Base-by-base conservation (phyloP, 495 filamentous ascomycete species). In the Xylaria grammica region DNA sequence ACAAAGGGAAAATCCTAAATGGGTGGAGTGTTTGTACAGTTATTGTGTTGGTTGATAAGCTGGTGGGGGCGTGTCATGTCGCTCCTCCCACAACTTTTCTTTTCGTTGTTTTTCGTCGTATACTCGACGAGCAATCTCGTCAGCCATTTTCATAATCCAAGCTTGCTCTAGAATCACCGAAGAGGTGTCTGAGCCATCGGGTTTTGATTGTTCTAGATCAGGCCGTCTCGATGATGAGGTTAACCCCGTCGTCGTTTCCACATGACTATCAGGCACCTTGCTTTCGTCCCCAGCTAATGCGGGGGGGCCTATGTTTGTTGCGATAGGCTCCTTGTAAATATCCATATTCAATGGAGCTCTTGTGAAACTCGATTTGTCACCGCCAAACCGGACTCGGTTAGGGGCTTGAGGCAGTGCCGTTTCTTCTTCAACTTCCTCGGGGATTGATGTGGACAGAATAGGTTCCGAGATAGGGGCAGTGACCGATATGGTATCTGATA, bases 71-170 rank as follows among this genome's bases (percentile, higher is more conserved):
- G 75, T 72, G n/a, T 87, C 84, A 42, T 87, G 82, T 38, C 71
- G 74, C 57, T 79, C 85, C 29, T 76, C 79, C 77, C 75, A 82
- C 27, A 79, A 78, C 20, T 72, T 71, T 49, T 75, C 66, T 62
- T 81, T 80, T 62, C 82, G 79, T 68, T 78, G 75, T 71, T 84
- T 78, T 71, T 84, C 81, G 53, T 96, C 91, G 60, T 93, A 88
- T 65, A 94, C 89, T 29, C 90, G 89, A 67, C 90, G 84, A 44
- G 92, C 92, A 49, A 97, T 93, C 76, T 99, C 94, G 49, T 86
- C 86, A 6, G 94, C 94, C 77, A 99, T 90, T 78, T 93, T 93
- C 80, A 90, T 89, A 67, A 97, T 89, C 86, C 94, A 93, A 0
- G 91, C 90, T 73, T 93, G 90, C 66, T 96, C 91, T 32, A 96